Evolutionary conservation across 257 asterid genomes (phyloP).

Genomic region (Nicotiana undulata): DNA sequence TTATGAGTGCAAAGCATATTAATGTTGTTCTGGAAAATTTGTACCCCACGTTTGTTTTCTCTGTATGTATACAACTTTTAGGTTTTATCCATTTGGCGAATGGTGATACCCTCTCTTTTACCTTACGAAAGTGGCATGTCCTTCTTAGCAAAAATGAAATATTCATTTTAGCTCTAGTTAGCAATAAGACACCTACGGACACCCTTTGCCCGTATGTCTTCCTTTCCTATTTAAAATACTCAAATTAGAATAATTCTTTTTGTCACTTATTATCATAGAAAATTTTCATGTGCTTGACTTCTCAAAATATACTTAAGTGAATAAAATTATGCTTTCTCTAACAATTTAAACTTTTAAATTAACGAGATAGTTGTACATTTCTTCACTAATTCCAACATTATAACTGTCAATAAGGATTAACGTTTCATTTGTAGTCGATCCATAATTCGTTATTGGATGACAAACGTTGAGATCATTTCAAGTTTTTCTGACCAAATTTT

Average conservation of each 20-base stretch:
- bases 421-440: background rate
- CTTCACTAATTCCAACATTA: background rate
- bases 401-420: background rate
- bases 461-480: background rate
- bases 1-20: background rate
- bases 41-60: background rate
- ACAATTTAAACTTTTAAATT: too few relatives aligned
- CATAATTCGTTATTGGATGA: background rate
- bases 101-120: background rate
- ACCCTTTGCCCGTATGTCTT: background rate
- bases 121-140: background rate
- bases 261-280: too few relatives aligned
- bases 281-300: too few relatives aligned
- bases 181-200: background rate
- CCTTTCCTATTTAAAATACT: background rate
- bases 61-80: background rate
- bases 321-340: too few relatives aligned
- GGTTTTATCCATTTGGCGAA: background rate
- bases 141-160: background rate
- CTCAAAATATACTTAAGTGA: too few relatives aligned
- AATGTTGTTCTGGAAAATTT: background rate
- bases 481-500: too few relatives aligned
- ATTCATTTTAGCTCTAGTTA: background rate
- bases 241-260: background rate
- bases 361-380: too few relatives aligned